Conservation (phyloP, 164 flowering plant species). For the grape (Vitis vinifera) region ASM3070453v1 NC_081807.1:18993001-18993500, state of each 20-base stretch:
- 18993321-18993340: background rate
- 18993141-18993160: conserved; percentile 48
- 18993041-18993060: conserved; percentile 34
- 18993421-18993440: too few species aligned
- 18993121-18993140: conserved; percentile 54
- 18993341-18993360: conserved; percentile 5
- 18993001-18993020: too few species aligned
- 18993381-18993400: too few species aligned
- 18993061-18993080: conserved; percentile 30
- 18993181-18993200: too few species aligned
- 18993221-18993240: too few species aligned
- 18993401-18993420: too few species aligned
- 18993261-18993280: conserved; percentile 2
- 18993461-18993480: too few species aligned
- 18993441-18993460: too few species aligned
- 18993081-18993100: conserved; percentile 17
- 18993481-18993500: too few species aligned
- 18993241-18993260: background rate
- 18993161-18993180: conserved; percentile 2
- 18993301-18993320: conserved; percentile 6
- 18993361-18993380: background rate
- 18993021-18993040: conserved; percentile 30
- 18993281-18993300: conserved; percentile 10
- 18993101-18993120: conserved; percentile 22
- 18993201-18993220: too few species aligned